Evolutionary conservation across 2,329 filamentous ascomycete genomes (phyloP).

Genomic region (Ascomycota sp.): DNA sequence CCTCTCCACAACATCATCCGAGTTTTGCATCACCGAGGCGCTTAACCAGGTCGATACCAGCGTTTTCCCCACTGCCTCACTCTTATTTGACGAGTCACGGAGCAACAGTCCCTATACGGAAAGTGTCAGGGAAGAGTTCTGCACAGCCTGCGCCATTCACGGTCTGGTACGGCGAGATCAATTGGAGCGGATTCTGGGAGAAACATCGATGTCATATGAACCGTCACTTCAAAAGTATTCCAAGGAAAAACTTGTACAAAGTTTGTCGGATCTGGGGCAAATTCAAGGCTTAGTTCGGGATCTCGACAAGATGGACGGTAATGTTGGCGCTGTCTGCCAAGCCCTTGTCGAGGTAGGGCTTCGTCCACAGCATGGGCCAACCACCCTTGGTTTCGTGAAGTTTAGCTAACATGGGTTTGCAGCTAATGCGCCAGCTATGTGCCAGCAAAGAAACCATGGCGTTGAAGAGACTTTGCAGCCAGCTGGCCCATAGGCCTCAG

Average conservation of each 20-base stretch:
- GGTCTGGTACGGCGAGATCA: conserved; percentile 60
- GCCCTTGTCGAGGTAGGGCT: conserved; percentile 48
- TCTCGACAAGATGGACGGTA: conserved; percentile 77
- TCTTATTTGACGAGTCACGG: conserved; percentile 39
- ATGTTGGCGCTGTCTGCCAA: conserved; percentile 66
- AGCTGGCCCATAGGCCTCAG: conserved; percentile 51
- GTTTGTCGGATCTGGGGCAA: conserved; percentile 54
- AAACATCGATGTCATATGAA: conserved; percentile 62
- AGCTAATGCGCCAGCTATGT: conserved; percentile 51
- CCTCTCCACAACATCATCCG: conserved; percentile 54
- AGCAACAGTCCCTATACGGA: conserved; percentile 36
- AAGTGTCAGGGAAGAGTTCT: conserved; percentile 49
- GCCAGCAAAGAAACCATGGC: conserved; percentile 58
- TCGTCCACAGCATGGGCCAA: background rate
- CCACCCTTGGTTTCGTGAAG: no score
- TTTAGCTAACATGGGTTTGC: background rate
- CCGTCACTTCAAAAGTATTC: conserved; percentile 54
- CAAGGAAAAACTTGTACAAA: conserved; percentile 58
- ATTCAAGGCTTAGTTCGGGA: conserved; percentile 61
- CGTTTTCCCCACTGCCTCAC: conserved; percentile 41
- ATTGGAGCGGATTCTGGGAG: conserved; percentile 63
- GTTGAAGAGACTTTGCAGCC: conserved; percentile 53
- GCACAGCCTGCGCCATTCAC: conserved; percentile 79
- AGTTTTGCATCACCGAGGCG: conserved; percentile 52
- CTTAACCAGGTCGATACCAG: conserved; percentile 66